Conservation (phyloP, 2,329 filamentous ascomycete genomes). For the Cladosporium velox region DNA sequence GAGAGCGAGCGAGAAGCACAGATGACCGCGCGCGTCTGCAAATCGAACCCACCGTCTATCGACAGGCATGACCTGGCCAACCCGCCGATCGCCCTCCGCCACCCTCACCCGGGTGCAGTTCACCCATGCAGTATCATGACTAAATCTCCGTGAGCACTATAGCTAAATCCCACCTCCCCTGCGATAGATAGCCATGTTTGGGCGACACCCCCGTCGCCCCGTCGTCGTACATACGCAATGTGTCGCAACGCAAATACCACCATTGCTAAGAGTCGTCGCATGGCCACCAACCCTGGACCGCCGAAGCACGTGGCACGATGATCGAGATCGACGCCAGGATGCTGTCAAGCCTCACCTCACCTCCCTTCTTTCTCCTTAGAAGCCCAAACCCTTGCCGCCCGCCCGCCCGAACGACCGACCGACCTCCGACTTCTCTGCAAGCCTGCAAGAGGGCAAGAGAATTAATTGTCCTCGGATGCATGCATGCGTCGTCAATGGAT, state of each 20-base stretch:
- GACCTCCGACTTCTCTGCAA: neutral
- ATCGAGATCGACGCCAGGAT: conserved; percentile 8
- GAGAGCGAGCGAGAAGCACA: neutral
- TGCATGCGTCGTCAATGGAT: conserved; percentile 8
- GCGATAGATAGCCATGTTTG: neutral
- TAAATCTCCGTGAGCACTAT: neutral
- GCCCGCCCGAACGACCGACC: neutral
- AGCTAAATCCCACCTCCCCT: neutral
- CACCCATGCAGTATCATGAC: neutral
- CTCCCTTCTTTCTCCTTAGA: conserved; percentile 3
- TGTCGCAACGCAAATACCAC: neutral
- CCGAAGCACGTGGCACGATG: conserved; percentile 1
- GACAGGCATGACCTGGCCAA: conserved; percentile 17
- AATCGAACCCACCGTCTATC: neutral
- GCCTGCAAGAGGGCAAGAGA: neutral
- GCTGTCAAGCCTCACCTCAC: neutral
- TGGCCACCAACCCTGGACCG: neutral
- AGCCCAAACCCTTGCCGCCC: neutral
- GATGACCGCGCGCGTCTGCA: conserved; percentile 2
- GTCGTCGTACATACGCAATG: neutral
- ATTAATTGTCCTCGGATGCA: neutral
- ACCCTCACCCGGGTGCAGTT: neutral
- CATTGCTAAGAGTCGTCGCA: neutral
- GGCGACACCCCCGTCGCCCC: neutral
- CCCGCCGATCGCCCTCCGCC: conserved; percentile 6